These are phyloP conservation scores for Fusarium foetens DNA, from an alignment of 2,329 filamentous ascomycete species.

Conservation along the genomic window DNA sequence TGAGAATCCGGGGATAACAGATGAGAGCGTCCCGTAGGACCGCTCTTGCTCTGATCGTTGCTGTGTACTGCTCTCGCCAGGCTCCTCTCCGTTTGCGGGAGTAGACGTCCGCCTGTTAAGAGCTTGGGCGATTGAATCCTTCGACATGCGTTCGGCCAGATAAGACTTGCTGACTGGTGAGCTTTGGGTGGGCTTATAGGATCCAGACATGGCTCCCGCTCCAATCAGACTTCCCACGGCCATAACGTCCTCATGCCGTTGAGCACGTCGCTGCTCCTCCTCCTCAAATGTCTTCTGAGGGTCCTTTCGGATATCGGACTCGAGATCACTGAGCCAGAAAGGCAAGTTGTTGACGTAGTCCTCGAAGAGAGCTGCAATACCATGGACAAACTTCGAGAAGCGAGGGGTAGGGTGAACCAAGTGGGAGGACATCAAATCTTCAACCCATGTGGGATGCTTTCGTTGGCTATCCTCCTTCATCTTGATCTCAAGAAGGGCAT, in stretches of 20 bases:
- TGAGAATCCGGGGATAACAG: constrained; percentile 84
- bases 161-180: constrained; percentile 77
- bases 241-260: constrained; percentile 85
- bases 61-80: constrained; percentile 51
- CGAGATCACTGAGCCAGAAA: constrained; percentile 93
- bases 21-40: constrained; percentile 70
- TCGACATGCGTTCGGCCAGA: constrained; percentile 64
- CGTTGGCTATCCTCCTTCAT: constrained; percentile 72
- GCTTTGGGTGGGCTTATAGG: constrained; percentile 69
- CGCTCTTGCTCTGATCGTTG: constrained; percentile 47
- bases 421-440: constrained; percentile 92
- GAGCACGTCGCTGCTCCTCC: constrained; percentile 85
- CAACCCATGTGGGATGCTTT: constrained; percentile 85
- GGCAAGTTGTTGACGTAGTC: constrained; percentile 96
- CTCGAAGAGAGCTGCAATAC: constrained; percentile 90
- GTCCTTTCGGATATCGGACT: constrained; percentile 93
- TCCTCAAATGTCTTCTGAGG: constrained; percentile 90
- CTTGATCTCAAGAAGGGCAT: constrained; percentile 93
- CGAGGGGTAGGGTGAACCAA: constrained; percentile 88
- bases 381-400: constrained; percentile 98
- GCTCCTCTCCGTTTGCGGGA: constrained; percentile 47
- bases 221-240: constrained; percentile 90
- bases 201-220: constrained; percentile 63
- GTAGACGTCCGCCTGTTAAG: constrained; percentile 42
- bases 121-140: constrained; percentile 47